phyloP scores from a whole-genome alignment of 257 asterid genomes.

The Ajuga chamaepitys region DNA sequence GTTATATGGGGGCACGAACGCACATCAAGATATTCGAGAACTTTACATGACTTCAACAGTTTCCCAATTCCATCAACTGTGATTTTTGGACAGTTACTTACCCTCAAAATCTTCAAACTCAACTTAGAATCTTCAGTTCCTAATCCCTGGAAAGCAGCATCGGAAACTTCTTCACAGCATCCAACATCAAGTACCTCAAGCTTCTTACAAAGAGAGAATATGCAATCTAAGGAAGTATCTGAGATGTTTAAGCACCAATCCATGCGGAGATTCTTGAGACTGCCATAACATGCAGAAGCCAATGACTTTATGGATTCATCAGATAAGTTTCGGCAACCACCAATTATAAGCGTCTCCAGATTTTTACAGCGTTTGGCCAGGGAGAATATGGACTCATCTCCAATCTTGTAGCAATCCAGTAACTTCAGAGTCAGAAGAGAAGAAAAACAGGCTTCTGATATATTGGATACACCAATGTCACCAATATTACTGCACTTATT shows the following conservation, averaged over 20 bases:
- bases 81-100: slow-evolving; percentile 73
- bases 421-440: slow-evolving; percentile 59
- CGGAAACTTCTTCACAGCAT: slow-evolving; percentile 83
- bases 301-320: slow-evolving; percentile 58
- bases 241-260: slow-evolving; percentile 89
- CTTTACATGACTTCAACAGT: slow-evolving; percentile 54
- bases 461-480: slow-evolving; percentile 47
- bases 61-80: slow-evolving; percentile 58
- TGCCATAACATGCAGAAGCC: slow-evolving; percentile 48
- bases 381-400: slow-evolving; percentile 57
- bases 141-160: slow-evolving; percentile 67
- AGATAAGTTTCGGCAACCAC: slow-evolving; percentile 75
- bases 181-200: slow-evolving; percentile 90
- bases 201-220: slow-evolving; percentile 49
- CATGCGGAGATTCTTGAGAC: slow-evolving; percentile 78
- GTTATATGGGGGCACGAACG: slow-evolving; percentile 77
- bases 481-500: slow-evolving; percentile 80
- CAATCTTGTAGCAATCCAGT: slow-evolving; percentile 72
- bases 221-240: slow-evolving; percentile 46
- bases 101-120: slow-evolving; percentile 57
- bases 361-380: slow-evolving; percentile 54
- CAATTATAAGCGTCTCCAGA: slow-evolving; percentile 66
- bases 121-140: slow-evolving; percentile 37
- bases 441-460: slow-evolving; percentile 58
- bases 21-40: slow-evolving; percentile 75